Evolutionary conservation across 805 yeast genomes (phyloP), one percentile per base, ranked within the genome.

Genomic region (Blastobotrys parvus): DNA sequence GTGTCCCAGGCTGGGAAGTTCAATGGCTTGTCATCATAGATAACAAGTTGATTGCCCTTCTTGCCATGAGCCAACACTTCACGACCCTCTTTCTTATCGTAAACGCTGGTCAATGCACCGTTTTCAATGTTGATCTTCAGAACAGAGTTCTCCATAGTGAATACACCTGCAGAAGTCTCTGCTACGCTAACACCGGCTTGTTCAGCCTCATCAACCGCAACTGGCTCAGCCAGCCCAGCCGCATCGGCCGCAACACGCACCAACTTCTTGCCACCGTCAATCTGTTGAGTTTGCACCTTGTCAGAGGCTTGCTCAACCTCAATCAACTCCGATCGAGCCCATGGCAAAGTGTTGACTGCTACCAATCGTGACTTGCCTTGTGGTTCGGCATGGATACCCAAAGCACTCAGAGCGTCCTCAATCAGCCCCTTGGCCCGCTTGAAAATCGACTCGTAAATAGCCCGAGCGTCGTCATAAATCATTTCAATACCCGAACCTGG

Each of bases 1-100:
- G 97, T 90, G 60, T 90, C 98, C 98, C 98, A 90, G 1, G 97
- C 97, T 36, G 87, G 95, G 79, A 80, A 90, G 44, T 74, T 80
- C 56, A 86, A 68, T 7, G 98, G 98, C 49, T 86, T 83, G 60
- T 92, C 98, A 51, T 89, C 89, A 55, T 83, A 83, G 45, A 92
- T 58, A 1, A 87, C 78, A 50, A 78, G 78, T 60, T 84, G 94
- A 55, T 88, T 87, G 15, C 89, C 96, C 51, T 78, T 78, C 19
- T 70, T 66, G 1, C 72, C 63, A 5, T 16, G 13, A 46, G 82
- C 86, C 42, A 92, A 68, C 18, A 82, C 73, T 58, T 90, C 94
- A 10, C 88, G 67, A 43, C 68, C 68, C 5, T 64, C 64, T 43
- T 71, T 65, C 31, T 74, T 53, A 59, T 88, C 97, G 51, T 63